A percentile compares a stretch with the other conserved stretches of the same genome.
Evolutionary conservation across 805 yeast genomes (phyloP).

Genomic region (Yarrowia sp.): DNA sequence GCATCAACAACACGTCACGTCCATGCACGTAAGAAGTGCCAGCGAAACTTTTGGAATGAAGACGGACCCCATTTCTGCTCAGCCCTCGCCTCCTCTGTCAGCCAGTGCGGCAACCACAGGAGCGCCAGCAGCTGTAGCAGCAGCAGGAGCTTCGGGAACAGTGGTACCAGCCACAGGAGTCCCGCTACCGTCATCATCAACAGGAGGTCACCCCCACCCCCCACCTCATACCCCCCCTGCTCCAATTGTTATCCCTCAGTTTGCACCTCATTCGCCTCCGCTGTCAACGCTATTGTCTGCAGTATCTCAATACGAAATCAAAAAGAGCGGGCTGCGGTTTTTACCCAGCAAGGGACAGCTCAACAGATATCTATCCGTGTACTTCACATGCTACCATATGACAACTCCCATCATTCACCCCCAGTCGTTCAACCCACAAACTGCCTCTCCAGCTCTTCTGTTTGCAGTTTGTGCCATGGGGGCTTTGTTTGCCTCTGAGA

Average conservation of each 20-base stretch:
- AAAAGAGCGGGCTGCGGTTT: slow-evolving; percentile 26
- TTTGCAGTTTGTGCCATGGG: slow-evolving; percentile 39
- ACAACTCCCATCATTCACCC: slow-evolving; percentile 38
- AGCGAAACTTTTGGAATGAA: neutral
- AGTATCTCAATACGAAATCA: slow-evolving; percentile 28
- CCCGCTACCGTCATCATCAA: slow-evolving; percentile 21
- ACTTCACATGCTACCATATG: slow-evolving; percentile 38
- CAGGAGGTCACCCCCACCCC: neutral
- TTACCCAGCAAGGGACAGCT: slow-evolving; percentile 34
- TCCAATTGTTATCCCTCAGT: neutral
- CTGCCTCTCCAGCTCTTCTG: slow-evolving; percentile 36
- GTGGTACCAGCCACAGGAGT: neutral
- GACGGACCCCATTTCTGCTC: slow-evolving; percentile 12
- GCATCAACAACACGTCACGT: neutral
- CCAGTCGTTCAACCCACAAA: slow-evolving; percentile 36
- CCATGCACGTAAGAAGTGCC: slow-evolving; percentile 11
- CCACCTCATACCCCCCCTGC: slow-evolving; percentile 13
- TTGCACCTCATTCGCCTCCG: slow-evolving; percentile 26
- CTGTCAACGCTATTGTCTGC: slow-evolving; percentile 28
- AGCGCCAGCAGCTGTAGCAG: neutral
- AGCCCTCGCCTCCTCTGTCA: slow-evolving; percentile 23
- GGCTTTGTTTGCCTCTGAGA: slow-evolving; percentile 35
- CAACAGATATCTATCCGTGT: slow-evolving; percentile 36
- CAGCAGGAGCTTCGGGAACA: neutral
- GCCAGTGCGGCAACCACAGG: slow-evolving; percentile 28